phyloP scores from a whole-genome alignment of 345 rosid species.

The Eucalyptus cloeziana region DNA sequence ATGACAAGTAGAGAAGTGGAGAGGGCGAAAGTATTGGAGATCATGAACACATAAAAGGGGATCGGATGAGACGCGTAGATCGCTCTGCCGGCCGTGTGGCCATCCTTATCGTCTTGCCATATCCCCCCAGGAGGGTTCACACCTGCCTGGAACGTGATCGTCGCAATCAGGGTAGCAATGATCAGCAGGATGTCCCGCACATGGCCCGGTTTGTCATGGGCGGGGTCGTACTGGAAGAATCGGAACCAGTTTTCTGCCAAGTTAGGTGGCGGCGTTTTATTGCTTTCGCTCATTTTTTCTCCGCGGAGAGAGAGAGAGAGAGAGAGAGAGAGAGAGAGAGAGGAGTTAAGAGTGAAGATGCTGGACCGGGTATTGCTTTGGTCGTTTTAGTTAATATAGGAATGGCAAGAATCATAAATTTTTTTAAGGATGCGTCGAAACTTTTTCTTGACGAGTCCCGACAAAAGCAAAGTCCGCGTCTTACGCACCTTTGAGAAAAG shows the following conservation, averaged over 20 bases:
- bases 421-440: neutral
- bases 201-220: neutral
- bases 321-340: neutral
- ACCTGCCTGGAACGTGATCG: neutral
- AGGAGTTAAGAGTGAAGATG: neutral
- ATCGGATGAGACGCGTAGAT: neutral
- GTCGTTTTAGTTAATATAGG: neutral
- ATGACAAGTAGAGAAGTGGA: neutral
- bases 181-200: neutral
- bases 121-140: neutral
- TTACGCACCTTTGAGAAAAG: too few relatives aligned
- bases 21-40: neutral
- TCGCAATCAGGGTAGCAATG: neutral
- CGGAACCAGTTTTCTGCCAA: neutral
- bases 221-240: neutral
- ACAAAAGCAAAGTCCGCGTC: too few relatives aligned
- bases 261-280: too few relatives aligned
- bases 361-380: neutral
- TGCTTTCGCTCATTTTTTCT: neutral
- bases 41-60: neutral
- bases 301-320: too few relatives aligned
- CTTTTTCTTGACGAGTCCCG: neutral
- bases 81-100: neutral
- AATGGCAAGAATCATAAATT: neutral
- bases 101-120: neutral